Conservation (phyloP, 768 basidiomycete genomes). For the Pisolithus tinctorius region DNA sequence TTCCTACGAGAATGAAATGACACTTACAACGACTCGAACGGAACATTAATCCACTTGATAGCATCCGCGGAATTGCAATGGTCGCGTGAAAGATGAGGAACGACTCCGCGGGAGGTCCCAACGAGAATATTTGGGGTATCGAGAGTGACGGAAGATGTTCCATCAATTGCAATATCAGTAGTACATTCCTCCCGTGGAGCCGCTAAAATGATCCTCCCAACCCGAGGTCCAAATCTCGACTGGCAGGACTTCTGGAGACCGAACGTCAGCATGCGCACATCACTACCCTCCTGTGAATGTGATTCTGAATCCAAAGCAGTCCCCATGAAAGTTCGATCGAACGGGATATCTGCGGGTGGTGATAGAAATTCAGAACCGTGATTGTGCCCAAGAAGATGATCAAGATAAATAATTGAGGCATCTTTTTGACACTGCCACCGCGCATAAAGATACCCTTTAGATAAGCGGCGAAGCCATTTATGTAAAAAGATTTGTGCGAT, state of each 20-base stretch:
- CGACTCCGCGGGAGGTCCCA: conserved; percentile 62
- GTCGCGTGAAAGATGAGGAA: conserved; percentile 70
- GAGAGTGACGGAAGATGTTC: conserved; percentile 29
- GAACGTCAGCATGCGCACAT: conserved; percentile 15
- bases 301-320: neutral
- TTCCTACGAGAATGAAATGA: neutral
- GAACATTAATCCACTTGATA: conserved; percentile 59
- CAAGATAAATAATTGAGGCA: too few species aligned
- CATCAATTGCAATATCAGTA: neutral
- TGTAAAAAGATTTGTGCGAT: too few species aligned
- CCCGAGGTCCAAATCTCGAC: conserved; percentile 21
- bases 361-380: too few species aligned
- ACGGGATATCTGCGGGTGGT: too few species aligned
- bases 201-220: conserved; percentile 16
- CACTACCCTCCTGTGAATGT: neutral
- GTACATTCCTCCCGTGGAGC: neutral
- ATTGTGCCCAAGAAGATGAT: too few species aligned
- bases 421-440: too few species aligned
- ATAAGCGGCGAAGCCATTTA: too few species aligned
- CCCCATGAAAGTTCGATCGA: neutral
- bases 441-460: too few species aligned
- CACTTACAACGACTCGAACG: conserved; percentile 80
- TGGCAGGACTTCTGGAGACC: conserved; percentile 1
- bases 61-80: conserved; percentile 40
- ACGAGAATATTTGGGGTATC: conserved; percentile 58